Evolutionary conservation across 176 grass and related monocot genomes (phyloP).

Genomic region (Triticum timopheevii): DNA sequence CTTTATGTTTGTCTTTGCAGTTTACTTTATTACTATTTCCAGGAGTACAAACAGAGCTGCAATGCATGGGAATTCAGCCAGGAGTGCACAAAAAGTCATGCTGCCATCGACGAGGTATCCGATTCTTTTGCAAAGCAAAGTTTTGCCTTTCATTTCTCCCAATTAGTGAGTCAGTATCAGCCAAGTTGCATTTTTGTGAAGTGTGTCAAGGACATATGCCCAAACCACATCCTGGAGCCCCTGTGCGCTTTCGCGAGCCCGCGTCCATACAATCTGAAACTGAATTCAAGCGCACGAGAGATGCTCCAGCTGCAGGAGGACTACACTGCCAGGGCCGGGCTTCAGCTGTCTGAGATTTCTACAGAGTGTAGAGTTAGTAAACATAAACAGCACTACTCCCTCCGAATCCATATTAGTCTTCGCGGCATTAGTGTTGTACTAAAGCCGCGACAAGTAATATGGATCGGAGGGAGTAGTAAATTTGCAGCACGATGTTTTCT

Average conservation of each 20-base stretch:
- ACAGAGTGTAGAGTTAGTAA: conserved; percentile 38
- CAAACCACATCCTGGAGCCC: conserved; percentile 43
- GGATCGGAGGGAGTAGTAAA: neutral
- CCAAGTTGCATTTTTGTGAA: neutral
- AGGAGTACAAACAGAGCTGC: conserved; percentile 42
- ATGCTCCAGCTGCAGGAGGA: conserved; percentile 31
- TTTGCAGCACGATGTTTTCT: neutral
- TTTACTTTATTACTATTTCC: neutral
- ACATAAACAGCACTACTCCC: too few relatives aligned
- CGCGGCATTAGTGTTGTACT: too few relatives aligned
- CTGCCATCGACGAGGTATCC: conserved; percentile 40
- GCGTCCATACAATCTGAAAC: neutral
- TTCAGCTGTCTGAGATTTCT: conserved; percentile 39
- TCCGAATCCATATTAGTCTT: too few relatives aligned
- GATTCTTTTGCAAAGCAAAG: conserved; percentile 23
- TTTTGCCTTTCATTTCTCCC: conserved; percentile 39
- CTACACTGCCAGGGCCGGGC: neutral
- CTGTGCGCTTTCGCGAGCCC: conserved; percentile 39
- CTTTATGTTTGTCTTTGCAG: neutral
- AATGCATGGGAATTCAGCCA: neutral
- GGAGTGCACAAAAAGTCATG: conserved; percentile 27
- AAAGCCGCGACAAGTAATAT: too few relatives aligned
- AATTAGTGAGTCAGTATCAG: neutral
- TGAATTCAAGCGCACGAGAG: conserved; percentile 4
- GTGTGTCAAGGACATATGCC: conserved; percentile 35